A percentile compares a stretch with the other conserved stretches of the same genome.
These are phyloP conservation scores for Spinacia oleracea DNA, from an alignment of 179 eudicot genomes.

Conservation along the genomic window DNA sequence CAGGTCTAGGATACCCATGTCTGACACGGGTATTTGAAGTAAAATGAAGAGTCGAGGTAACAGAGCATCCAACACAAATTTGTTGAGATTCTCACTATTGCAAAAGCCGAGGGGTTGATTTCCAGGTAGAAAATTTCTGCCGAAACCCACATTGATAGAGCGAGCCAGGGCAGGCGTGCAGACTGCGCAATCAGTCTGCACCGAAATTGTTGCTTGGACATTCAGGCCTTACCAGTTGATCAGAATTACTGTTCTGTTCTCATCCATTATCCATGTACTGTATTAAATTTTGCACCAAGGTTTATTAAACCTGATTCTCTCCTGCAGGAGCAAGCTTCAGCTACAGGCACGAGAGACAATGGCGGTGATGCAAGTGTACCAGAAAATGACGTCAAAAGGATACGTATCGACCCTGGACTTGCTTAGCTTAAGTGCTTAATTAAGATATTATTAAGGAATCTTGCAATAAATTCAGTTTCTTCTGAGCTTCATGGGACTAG, in stretches of 20 bases:
- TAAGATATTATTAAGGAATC: neutral
- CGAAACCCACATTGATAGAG: too few species aligned
- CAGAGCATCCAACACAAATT: neutral
- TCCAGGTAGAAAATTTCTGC: too few species aligned
- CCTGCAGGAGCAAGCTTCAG: constrained; percentile 40
- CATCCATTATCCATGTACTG: too few species aligned
- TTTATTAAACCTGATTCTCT: neutral
- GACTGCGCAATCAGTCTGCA: neutral
- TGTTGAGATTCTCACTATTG: neutral
- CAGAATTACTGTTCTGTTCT: neutral
- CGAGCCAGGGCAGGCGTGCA: too few species aligned
- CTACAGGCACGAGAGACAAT: constrained; percentile 27
- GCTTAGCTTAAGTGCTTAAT: too few species aligned
- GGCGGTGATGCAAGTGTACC: constrained; percentile 65
- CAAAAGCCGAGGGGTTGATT: too few species aligned
- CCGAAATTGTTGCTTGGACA: neutral
- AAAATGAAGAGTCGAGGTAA: too few species aligned
- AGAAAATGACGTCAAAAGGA: constrained; percentile 59
- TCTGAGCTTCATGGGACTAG: constrained; percentile 3
- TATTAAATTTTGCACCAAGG: neutral
- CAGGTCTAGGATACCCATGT: too few species aligned
- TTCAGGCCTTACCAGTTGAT: neutral
- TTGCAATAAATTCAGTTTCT: neutral
- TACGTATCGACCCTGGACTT: constrained; percentile 31
- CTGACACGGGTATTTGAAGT: too few species aligned